phyloP scores from a whole-genome alignment of 73 alveolate species.

The Breviolum minutum region DNA sequence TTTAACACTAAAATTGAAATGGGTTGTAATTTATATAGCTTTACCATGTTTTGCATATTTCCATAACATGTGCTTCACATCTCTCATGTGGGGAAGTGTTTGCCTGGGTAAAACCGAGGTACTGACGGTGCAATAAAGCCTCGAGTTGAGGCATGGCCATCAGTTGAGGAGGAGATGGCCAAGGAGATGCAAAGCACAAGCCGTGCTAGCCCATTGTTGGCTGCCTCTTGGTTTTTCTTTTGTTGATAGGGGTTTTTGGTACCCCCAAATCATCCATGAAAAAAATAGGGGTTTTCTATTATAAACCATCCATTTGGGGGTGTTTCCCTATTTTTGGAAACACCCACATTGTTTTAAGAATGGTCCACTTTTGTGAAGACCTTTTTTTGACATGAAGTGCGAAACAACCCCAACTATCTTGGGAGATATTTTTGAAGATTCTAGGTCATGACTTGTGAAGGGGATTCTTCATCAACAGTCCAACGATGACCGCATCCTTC shows the following conservation, averaged over 20 bases:
- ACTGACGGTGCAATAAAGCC: constrained; percentile 78
- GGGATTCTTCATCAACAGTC: no score
- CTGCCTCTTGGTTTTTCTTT: constrained; percentile 1
- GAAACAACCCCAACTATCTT: no score
- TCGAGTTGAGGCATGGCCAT: constrained; percentile 57
- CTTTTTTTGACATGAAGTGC: neutral
- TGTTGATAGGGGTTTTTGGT: neutral
- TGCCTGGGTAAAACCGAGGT: constrained; percentile 8
- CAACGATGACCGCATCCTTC: no score
- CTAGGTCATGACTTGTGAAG: no score
- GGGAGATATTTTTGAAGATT: no score
- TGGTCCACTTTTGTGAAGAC: neutral
- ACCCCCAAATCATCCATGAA: no score
- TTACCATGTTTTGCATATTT: no score
- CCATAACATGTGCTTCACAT: no score
- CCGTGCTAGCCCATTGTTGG: constrained; percentile 78
- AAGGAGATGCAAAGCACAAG: constrained; percentile 82
- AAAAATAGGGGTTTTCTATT: no score
- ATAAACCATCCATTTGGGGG: no score
- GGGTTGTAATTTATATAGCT: neutral
- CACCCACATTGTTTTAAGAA: neutral
- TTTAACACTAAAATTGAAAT: neutral
- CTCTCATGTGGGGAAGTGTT: no score
- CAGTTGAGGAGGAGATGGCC: constrained; percentile 61
- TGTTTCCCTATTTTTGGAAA: no score